Evolutionary conservation across 495 filamentous ascomycete genomes (phyloP), one percentile per base, ranked within the genome.

Genomic region (Poronia punctata): DNA sequence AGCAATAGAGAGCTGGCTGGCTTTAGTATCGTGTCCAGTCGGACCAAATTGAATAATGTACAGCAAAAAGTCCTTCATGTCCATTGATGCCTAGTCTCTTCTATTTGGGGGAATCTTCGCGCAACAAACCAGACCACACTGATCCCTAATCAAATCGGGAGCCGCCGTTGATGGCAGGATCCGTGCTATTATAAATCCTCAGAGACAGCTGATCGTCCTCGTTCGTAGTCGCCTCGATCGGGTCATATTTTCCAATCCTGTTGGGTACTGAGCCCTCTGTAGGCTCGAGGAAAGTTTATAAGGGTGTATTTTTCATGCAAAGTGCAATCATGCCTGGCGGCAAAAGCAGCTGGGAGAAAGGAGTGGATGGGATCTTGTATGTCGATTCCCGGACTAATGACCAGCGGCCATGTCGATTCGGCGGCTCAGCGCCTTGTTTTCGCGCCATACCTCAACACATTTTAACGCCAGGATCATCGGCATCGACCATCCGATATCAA

Each of bases 401-500:
- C 50, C 44, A 38, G 45, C 30, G 35, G 47, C 52, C 49, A 57
- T 53, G 41, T 37, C 48, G 40, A 57, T 46, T 46, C 36, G 10
- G 27, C 47, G 35, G 53, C 50, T 36, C 43, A 35, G 24, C 45
- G 54, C 47, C 37, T 48, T 45, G n/a, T n/a, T 56, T 52, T 51
- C 55, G 49, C 50, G 62, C 44, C 59, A 58, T 56, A 49, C 57
- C 54, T 57, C 39, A 58, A 55, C 50, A 51, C 51, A 55, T 44
- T 55, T n/a, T 47, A 60, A 58, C 63, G 56, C 61, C 60, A 43
- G 43, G 43, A 56, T 52, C 52, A 53, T 55, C 50, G 52, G 53
- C 53, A 61, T 64, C 55, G 61, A 64, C 61, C 52, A 54, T 64
- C 62, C 63, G 64, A 60, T 61, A 56, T 56, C 46, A 59, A 57